Base-by-base conservation (phyloP, 1,284 basidiomycete genomes). In the Ustilago trichophora region DNA sequence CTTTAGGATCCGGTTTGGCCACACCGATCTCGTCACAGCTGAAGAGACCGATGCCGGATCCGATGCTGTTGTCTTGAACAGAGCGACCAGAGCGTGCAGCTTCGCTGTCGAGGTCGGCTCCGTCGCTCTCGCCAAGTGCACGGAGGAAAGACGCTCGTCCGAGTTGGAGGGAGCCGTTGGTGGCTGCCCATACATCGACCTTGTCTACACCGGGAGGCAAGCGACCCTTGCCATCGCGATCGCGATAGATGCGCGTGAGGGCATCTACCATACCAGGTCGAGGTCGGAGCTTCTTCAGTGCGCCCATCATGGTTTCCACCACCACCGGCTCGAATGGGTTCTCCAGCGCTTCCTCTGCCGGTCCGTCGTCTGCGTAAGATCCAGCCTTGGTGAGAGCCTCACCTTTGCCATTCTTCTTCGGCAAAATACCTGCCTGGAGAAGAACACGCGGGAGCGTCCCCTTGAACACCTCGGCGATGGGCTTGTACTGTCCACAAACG, bases 251-350 rank as follows among this genome's bases (percentile, higher is more conserved):
- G 10, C 31, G 24, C 8, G 53, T 56, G 18, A 76, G 69, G 0
- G 75, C 74, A 15, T 76, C 62, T 22, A 70, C 57, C 72, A 77
- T 76, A 0, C 72, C 72, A 9, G 75, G 75, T 22, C 75, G 41
- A 9, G 73, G 73, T 13, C 21, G 36, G 9, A 77, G 65, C 40
- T 49, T 36, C 21, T 52, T 56, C n/a, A 77, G 54, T 2, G 71
- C 51, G 2, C 49, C 58, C 72, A 77, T 74, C 44, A 77, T 74
- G 5, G 60, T 54, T 9, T 72, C 55, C 1, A 50, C 48, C 12
- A 76, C 58, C 9, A 25, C 16, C 6, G 46, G 34, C 12, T 54
- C 56, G 19, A 65, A 73, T 13, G 69, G 64, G 31, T 67, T 60
- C 27, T 60, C 55, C 13, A 60, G 27, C 8, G 67, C 56, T 24